phyloP scores from a whole-genome alignment of 306 rosid species.

The Trifolium dubium region DNA sequence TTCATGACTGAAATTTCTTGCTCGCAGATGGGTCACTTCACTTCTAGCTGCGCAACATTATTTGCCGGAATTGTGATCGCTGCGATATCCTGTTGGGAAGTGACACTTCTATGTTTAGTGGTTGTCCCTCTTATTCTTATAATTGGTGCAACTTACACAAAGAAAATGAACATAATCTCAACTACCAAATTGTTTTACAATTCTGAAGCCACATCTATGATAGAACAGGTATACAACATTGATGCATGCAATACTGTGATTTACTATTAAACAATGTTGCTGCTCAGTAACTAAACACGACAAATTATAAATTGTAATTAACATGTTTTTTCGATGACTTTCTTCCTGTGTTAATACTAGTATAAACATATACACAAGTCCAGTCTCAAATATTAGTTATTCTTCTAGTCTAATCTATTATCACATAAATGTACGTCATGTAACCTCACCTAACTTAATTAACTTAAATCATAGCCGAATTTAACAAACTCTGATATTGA shows the following conservation, averaged over 20 bases:
- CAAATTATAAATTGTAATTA: too few relatives aligned
- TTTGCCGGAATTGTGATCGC: constrained; percentile 76
- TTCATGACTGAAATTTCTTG: constrained; percentile 23
- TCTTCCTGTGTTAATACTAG: too few relatives aligned
- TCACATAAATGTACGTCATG: constrained; percentile 10
- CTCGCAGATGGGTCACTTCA: constrained; percentile 77
- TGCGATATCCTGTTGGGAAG: constrained; percentile 76
- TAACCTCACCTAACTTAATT: not conserved
- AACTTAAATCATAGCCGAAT: not conserved
- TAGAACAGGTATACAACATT: constrained; percentile 65
- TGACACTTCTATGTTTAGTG: constrained; percentile 63
- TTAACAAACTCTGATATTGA: constrained; percentile 33
- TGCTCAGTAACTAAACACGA: too few relatives aligned
- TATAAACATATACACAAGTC: not conserved
- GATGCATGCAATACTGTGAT: too few relatives aligned
- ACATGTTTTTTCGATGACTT: too few relatives aligned
- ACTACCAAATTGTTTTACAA: constrained; percentile 64
- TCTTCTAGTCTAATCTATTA: not conserved
- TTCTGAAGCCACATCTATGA: constrained; percentile 75
- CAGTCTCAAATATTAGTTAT: not conserved
- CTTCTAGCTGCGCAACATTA: constrained; percentile 69
- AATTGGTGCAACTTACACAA: constrained; percentile 80
- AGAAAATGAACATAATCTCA: constrained; percentile 70
- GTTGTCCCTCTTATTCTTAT: constrained; percentile 78
- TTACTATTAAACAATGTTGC: too few relatives aligned